Percentiles rank a stretch among this genome's conserved stretches.
Conservation (phyloP, 768 basidiomycete genomes). For the Xerocomellus amylosporus region DNA sequence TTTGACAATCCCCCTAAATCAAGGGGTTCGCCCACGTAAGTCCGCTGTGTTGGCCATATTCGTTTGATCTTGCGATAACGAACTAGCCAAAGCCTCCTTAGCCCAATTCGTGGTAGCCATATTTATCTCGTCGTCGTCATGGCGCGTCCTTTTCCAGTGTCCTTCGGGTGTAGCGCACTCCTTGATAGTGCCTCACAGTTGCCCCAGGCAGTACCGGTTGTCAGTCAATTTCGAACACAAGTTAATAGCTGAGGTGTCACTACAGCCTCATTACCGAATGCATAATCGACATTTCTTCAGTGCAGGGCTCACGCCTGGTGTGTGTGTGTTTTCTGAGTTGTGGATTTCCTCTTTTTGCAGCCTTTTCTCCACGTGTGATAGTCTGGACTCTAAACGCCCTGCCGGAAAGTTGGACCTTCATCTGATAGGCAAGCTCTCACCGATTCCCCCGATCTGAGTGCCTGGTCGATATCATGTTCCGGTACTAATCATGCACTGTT, state of each 20-base stretch:
- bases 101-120: neutral
- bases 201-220: neutral
- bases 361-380: constrained; percentile 17
- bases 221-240: neutral
- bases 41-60: constrained; percentile 9
- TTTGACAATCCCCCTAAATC: constrained; percentile 16
- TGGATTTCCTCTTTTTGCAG: constrained; percentile 11
- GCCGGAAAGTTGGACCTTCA: constrained; percentile 4
- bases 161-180: neutral
- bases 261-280: neutral
- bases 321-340: neutral
- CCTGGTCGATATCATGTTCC: constrained; percentile 23
- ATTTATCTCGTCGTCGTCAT: constrained; percentile 23
- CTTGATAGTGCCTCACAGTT: neutral
- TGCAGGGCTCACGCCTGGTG: neutral
- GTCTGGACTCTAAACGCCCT: constrained; percentile 6
- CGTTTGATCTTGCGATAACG: constrained; percentile 13
- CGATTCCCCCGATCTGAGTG: constrained; percentile 17
- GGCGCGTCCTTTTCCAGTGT: constrained; percentile 1
- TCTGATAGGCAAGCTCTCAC: constrained; percentile 15
- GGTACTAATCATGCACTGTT: constrained; percentile 8
- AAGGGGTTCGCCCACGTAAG: constrained; percentile 22
- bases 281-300: neutral
- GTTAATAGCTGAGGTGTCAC: neutral
- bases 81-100: constrained; percentile 2